phyloP scores from a whole-genome alignment of 805 yeast species.

The Candida ulmi region DNA sequence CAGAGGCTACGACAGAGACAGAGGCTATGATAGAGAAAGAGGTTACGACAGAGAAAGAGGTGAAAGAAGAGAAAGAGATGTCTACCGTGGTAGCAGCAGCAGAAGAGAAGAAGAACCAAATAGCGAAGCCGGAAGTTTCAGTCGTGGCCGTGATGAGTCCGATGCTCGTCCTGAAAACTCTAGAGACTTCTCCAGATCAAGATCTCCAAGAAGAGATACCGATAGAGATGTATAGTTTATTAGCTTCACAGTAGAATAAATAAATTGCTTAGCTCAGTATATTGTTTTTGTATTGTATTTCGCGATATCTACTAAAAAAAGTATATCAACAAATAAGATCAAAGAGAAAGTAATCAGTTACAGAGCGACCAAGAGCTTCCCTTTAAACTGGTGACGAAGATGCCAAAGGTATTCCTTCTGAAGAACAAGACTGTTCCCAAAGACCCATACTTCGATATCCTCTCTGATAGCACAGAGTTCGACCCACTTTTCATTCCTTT shows the following conservation, averaged over 20 bases:
- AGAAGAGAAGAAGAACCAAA: constrained; percentile 15
- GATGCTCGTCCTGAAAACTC: constrained; percentile 7
- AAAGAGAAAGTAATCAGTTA: background rate
- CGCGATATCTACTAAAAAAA: background rate
- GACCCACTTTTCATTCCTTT: constrained; percentile 64
- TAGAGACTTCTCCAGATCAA: constrained; percentile 23
- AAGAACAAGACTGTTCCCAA: constrained; percentile 67
- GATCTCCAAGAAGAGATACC: constrained; percentile 26
- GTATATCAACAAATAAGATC: constrained; percentile 4
- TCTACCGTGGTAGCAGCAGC: constrained; percentile 9
- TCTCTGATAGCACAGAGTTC: constrained; percentile 28
- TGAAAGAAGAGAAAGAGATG: constrained; percentile 4
- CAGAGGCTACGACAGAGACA: constrained; percentile 6
- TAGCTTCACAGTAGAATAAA: no score
- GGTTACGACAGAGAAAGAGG: constrained; percentile 5
- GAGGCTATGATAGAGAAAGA: constrained; percentile 3
- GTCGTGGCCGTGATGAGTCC: constrained; percentile 13
- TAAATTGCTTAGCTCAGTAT: no score
- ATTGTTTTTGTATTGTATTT: no score
- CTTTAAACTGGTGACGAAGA: background rate
- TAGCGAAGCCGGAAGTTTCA: constrained; percentile 8
- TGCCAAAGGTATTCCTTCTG: constrained; percentile 42
- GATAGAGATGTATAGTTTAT: background rate
- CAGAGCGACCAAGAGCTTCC: background rate
- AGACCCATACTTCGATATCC: constrained; percentile 56